These are phyloP conservation scores for Penicillium sp. DNA, from an alignment of 2,329 filamentous ascomycete species.

Conservation along the genomic window DNA sequence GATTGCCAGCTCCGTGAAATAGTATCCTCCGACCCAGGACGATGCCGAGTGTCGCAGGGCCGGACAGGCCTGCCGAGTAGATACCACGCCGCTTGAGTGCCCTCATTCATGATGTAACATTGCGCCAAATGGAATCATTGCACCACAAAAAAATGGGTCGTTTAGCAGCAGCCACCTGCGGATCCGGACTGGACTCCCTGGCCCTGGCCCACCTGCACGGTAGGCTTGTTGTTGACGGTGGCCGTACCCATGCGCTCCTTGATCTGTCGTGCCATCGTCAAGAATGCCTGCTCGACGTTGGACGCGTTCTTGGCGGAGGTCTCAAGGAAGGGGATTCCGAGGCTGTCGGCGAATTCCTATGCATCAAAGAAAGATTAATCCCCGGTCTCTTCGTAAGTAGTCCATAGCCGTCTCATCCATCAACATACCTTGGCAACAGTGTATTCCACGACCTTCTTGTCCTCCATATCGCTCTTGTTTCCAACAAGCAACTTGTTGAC, in stretches of 20 bases:
- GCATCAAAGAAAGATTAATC: constrained; percentile 13
- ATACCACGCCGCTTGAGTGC: constrained; percentile 20
- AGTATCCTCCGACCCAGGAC: constrained; percentile 9
- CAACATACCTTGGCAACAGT: constrained; percentile 92
- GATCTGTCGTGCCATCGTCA: constrained; percentile 99
- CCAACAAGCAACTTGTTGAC: constrained; percentile 99
- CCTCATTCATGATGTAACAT: constrained; percentile 25
- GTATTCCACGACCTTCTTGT: constrained; percentile 99
- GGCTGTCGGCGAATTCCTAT: constrained; percentile 97
- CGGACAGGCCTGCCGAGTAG: constrained; percentile 15
- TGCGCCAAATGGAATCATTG: constrained; percentile 29
- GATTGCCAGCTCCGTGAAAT: constrained; percentile 11
- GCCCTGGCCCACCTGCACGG: constrained; percentile 91
- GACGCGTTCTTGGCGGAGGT: constrained; percentile 99
- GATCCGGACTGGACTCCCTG: constrained; percentile 89
- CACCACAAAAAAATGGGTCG: constrained; percentile 19
- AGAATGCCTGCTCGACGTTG: constrained; percentile 99
- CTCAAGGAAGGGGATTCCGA: constrained; percentile 99
- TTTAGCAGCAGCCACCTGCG: constrained; percentile 88
- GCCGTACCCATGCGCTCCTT: constrained; percentile 99
- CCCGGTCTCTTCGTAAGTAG: background rate
- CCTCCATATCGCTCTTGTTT: constrained; percentile 99
- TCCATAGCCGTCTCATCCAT: background rate
- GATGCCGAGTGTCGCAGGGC: constrained; percentile 10
- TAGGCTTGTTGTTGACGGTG: constrained; percentile 97